Evolutionary conservation across 1,284 basidiomycete species (phyloP).

Genomic region (Sporisorium iseilematis-ciliati): DNA sequence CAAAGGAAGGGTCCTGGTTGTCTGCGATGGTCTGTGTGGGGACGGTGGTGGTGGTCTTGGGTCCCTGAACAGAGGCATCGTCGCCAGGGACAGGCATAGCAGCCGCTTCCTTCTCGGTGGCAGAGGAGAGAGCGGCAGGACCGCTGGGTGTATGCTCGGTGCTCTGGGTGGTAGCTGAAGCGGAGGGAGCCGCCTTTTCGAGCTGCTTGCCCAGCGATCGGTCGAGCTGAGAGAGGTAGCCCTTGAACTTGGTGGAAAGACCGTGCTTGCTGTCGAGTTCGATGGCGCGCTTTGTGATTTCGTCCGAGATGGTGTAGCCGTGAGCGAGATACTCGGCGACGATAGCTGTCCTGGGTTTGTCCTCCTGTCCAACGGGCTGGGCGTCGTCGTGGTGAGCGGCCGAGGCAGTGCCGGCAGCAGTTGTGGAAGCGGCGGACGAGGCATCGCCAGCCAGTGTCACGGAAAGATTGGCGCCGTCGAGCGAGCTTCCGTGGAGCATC

Average conservation of each 20-base stretch:
- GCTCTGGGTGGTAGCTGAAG: slow-evolving; percentile 32
- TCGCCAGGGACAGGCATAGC: slow-evolving; percentile 51
- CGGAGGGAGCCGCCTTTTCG: slow-evolving; percentile 36
- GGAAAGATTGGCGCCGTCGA: slow-evolving; percentile 56
- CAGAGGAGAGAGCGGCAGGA: slow-evolving; percentile 42
- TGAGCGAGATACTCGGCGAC: slow-evolving; percentile 62
- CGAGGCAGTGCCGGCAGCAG: slow-evolving; percentile 14
- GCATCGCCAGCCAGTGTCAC: slow-evolving; percentile 33
- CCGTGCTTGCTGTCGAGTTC: slow-evolving; percentile 64
- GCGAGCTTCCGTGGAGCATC: slow-evolving; percentile 60
- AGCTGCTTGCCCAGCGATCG: slow-evolving; percentile 54
- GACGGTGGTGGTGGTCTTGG: slow-evolving; percentile 56
- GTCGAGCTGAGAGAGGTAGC: slow-evolving; percentile 58
- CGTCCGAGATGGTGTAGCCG: slow-evolving; percentile 62
- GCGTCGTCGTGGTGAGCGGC: slow-evolving; percentile 21
- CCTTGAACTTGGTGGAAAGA: slow-evolving; percentile 53
- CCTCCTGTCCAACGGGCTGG: slow-evolving; percentile 56
- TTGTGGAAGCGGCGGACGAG: slow-evolving; percentile 13
- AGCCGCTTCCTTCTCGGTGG: slow-evolving; percentile 51
- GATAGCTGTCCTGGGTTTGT: slow-evolving; percentile 63
- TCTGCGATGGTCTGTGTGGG: slow-evolving; percentile 17
- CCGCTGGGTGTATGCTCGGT: slow-evolving; percentile 55
- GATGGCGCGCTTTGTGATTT: slow-evolving; percentile 62
- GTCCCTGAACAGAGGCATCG: slow-evolving; percentile 31
- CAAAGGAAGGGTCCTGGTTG: slow-evolving; percentile 47